Conservation (phyloP, 768 basidiomycete species). For the Leccinum incarnatum region DNA sequence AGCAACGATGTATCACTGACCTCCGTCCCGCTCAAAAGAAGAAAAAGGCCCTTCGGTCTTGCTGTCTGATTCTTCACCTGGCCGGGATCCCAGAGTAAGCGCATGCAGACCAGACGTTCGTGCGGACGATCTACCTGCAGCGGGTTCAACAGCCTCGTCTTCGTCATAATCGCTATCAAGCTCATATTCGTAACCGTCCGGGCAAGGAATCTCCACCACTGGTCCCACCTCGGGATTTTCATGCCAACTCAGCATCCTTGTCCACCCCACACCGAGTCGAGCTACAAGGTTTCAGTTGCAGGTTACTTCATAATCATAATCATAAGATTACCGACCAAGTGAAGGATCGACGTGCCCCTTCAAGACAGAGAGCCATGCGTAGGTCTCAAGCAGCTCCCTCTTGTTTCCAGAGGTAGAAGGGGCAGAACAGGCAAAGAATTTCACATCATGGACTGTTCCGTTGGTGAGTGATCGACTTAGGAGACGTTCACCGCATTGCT, state of each 20-base stretch:
- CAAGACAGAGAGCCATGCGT: conserved; percentile 18
- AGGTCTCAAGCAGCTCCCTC: neutral
- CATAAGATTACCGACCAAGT: conserved; percentile 5
- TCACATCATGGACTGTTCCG: conserved; percentile 18
- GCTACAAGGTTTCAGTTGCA: conserved; percentile 12
- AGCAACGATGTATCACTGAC: neutral
- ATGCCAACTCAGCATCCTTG: neutral
- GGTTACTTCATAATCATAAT: neutral
- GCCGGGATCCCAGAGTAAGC: neutral
- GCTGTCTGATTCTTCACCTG: conserved; percentile 10
- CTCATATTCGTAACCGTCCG: conserved; percentile 16
- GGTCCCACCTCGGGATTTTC: neutral
- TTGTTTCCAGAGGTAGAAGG: neutral
- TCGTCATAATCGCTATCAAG: conserved; percentile 29
- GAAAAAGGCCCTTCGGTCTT: conserved; percentile 1
- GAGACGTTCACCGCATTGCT: conserved; percentile 5
- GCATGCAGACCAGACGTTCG: neutral
- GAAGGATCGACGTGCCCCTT: conserved; percentile 6
- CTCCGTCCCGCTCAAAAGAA: conserved; percentile 9
- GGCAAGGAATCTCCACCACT: conserved; percentile 6
- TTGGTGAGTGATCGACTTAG: conserved; percentile 17
- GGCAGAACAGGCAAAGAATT: conserved; percentile 14
- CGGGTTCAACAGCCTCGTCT: conserved; percentile 1
- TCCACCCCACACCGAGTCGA: conserved; percentile 9
- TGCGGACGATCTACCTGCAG: neutral